A percentile compares a stretch with the other conserved stretches of the same genome.
These are phyloP conservation scores for Plasmodium malariae DNA, from an alignment of 169 alveolate genomes.

Conservation along the genomic window DNA sequence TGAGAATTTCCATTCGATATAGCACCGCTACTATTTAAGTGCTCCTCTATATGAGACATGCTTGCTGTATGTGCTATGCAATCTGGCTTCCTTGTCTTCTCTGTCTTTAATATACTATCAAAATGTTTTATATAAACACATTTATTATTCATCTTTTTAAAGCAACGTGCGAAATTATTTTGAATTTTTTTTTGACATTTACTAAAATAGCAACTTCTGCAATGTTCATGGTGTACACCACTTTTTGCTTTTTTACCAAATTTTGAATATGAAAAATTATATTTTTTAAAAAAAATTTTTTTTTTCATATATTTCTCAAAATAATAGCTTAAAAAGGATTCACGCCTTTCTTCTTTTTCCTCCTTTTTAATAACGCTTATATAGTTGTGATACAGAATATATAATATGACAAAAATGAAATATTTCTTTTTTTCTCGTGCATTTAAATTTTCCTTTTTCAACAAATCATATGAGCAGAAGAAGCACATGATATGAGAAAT, in stretches of 20 bases:
- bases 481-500: slow-evolving; percentile 8
- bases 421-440: slow-evolving; percentile 9
- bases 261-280: not conserved
- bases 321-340: slow-evolving; percentile 3
- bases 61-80: no score
- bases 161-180: not conserved
- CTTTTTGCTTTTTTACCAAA: not conserved
- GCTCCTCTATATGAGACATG: no score
- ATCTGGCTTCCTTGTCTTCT: no score
- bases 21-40: not conserved
- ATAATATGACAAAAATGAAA: not conserved
- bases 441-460: slow-evolving; percentile 13
- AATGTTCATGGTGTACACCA: not conserved
- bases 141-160: slow-evolving; percentile 6
- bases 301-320: not conserved
- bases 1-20: not conserved
- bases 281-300: not conserved
- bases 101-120: not conserved
- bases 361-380: not conserved
- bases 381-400: slow-evolving; percentile 10
- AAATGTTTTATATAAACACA: not conserved
- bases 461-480: slow-evolving; percentile 5
- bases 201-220: not conserved
- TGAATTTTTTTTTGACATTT: slow-evolving; percentile 4
- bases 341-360: not conserved